Evolutionary conservation across 2,329 filamentous ascomycete species (phyloP), one percentile per base, ranked within the genome.

Genomic region (Cercospora berteroae): DNA sequence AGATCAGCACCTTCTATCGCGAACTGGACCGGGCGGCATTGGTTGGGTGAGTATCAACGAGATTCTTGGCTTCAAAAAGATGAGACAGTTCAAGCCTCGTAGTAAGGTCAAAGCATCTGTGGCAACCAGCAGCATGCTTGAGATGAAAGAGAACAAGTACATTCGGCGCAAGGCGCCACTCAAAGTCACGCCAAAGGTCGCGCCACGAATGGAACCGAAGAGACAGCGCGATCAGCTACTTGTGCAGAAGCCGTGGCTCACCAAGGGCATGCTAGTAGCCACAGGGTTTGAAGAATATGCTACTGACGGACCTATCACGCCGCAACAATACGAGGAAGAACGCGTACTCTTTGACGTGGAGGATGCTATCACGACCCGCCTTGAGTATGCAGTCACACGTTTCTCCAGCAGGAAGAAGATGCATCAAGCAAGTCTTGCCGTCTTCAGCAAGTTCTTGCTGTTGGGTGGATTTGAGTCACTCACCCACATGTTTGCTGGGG

Each of bases 331-430:
- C 59, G 80, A 84, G 3, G 84, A 90, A 60, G 91, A 96, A 74
- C 81, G 84, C 20, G 82, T 85, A 12, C 81, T 95, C 25, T 99
- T 97, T 75, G 78, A 87, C 70, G 77, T 81, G 83, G 78, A 80
- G 12, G 78, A 79, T 57, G 63, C 74, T 1, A 81, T 83, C 64
- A 71, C 61, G 67, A 91, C 90, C 65, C 92, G 95, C 57, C 92
- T 98, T 48, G 90, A 97, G 75, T 86, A 89, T 27, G 95, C 92
- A 57, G 90, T 98, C 64, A 89, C 93, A 71, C 90, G 93, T 13
- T 99, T 90, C 80, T 88, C 90, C 69, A 84, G 87, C 39, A 90
- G 89, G 57, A 90, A 94, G 33, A 93, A 91, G 71, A 86, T 97
- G 67, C 86, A 90, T 67, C 78, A 82, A 12, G 82, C 87, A 4